Base-by-base conservation (phyloP, 2,329 filamentous ascomycete species). In the Cadophora malorum region DNA sequence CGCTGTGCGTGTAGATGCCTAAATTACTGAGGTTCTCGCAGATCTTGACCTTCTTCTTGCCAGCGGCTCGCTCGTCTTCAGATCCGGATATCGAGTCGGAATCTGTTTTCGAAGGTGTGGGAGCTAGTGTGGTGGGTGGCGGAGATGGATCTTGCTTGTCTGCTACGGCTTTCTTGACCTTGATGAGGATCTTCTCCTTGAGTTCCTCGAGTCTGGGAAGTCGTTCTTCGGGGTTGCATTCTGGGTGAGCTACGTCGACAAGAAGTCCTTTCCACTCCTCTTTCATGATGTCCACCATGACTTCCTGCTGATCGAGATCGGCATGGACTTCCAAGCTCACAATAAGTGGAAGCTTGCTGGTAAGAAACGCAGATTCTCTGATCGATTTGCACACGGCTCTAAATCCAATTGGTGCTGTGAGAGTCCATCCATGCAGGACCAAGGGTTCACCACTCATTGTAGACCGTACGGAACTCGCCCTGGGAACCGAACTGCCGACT, bases 271-370 rank as follows among this genome's bases (percentile, higher is more conserved):
- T 86, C 94, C 94, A 99, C 71, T 92, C 91, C 73, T 97, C 89
- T 72, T 89, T 89, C 91, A 99, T 97, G 71, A 98, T 97, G 66
- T 92, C 87, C 12, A 97, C 94, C 92, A 98, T 97, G 62, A 91
- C 86, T 71, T 93, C 89, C 79, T 99, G 96, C 79, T 98, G 95
- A 64, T 92, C 88, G 1, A 85, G 82, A 69, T 90, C 88, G 16
- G 93, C 91, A 78, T 98, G 95, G 0, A 98, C 92, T 79, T 99
- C 96, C 6, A 98, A 84, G 78, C 94, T 97, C 72, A 98, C 88
- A 67, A 98, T 96, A 49, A 99, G 83, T 0, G 96, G 96, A 23
- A 97, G 83, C 63, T 91, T 86, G 68, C 88, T 94, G 7, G 83
- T 86, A 33, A 87, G 82, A 74, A 98, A 98, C 0, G 93, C 94